Percentiles rank a stretch among this genome's conserved stretches.
phyloP scores from a whole-genome alignment of 1,139 yeast genomes.

The Candida buenavistaensis region DNA sequence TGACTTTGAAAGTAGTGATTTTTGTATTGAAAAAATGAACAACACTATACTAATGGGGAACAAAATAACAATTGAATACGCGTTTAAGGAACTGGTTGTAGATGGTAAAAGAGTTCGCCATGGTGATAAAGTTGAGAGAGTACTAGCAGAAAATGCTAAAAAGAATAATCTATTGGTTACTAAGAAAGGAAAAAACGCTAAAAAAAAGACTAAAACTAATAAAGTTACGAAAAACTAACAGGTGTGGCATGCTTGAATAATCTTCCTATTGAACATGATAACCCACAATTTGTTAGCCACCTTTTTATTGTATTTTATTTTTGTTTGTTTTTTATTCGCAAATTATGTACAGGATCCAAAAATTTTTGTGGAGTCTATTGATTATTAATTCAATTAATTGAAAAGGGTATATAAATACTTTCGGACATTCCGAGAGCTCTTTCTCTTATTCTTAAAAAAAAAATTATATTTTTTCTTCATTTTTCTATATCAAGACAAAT shows the following conservation, averaged over 20 bases:
- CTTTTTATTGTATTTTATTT: too few relatives aligned
- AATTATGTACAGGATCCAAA: too few relatives aligned
- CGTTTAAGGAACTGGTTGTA: conserved; percentile 56
- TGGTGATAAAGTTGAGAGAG: conserved; percentile 79
- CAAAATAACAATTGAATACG: conserved; percentile 63
- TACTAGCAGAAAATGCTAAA: conserved; percentile 68
- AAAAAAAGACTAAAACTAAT: conserved; percentile 1
- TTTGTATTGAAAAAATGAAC: conserved; percentile 69
- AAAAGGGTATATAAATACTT: too few relatives aligned
- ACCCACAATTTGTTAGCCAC: too few relatives aligned
- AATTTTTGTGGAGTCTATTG: too few relatives aligned
- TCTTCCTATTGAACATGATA: too few relatives aligned
- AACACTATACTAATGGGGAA: conserved; percentile 70
- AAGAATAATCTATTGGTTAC: conserved; percentile 24
- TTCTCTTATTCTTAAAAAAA: neutral
- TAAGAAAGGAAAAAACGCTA: neutral
- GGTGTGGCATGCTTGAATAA: too few relatives aligned
- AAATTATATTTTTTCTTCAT: neutral
- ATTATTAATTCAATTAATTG: too few relatives aligned
- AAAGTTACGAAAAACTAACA: conserved; percentile 2
- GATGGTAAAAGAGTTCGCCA: conserved; percentile 52
- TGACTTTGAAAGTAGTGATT: conserved; percentile 69
- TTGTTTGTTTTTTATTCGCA: too few relatives aligned
- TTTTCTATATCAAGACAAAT: conserved; percentile 5
- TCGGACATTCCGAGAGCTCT: too few relatives aligned